Conservation (phyloP, 2,329 filamentous ascomycete species). For the Aspergillus pseudoterreus region DNA sequence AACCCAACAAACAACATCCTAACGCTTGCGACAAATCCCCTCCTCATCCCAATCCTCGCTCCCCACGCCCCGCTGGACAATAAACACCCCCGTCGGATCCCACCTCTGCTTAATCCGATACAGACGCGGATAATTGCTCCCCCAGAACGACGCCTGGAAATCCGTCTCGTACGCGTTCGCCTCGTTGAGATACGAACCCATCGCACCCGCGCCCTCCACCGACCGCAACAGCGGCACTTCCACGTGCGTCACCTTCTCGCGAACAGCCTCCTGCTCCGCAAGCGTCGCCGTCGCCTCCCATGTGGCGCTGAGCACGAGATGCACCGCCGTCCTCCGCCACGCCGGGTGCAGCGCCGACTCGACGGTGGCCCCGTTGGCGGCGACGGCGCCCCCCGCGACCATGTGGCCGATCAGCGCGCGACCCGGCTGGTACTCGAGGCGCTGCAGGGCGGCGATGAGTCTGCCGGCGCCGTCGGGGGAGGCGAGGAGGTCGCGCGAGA, state of each 20-base stretch:
- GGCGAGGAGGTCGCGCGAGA: slow-evolving; percentile 28
- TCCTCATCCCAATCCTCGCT: slow-evolving; percentile 12
- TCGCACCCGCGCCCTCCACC: slow-evolving; percentile 16
- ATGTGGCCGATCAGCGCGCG: slow-evolving; percentile 24
- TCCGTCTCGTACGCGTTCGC: slow-evolving; percentile 14
- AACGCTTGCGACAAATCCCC: slow-evolving; percentile 6
- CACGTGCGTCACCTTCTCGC: slow-evolving; percentile 12
- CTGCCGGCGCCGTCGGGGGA: slow-evolving; percentile 18
- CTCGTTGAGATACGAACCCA: slow-evolving; percentile 31
- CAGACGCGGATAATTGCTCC: slow-evolving; percentile 16
- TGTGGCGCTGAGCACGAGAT: slow-evolving; percentile 7
- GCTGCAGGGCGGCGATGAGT: slow-evolving; percentile 37
- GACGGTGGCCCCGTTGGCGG: slow-evolving; percentile 12
- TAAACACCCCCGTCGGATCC: slow-evolving; percentile 8
- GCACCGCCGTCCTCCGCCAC: slow-evolving; percentile 13
- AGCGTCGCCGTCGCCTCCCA: slow-evolving; percentile 11
- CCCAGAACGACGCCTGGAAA: slow-evolving; percentile 17
- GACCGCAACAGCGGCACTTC: slow-evolving; percentile 17
- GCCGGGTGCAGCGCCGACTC: slow-evolving; percentile 16
- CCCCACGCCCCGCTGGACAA: slow-evolving; percentile 8
- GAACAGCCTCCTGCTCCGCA: slow-evolving; percentile 7
- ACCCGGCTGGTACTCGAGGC: slow-evolving; percentile 14
- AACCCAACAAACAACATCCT: too few species aligned
- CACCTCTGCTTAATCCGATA: slow-evolving; percentile 14
- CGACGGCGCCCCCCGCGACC: slow-evolving; percentile 35